Conservation (phyloP, 305 asterid genomes). For the Rubia peregrina region DNA sequence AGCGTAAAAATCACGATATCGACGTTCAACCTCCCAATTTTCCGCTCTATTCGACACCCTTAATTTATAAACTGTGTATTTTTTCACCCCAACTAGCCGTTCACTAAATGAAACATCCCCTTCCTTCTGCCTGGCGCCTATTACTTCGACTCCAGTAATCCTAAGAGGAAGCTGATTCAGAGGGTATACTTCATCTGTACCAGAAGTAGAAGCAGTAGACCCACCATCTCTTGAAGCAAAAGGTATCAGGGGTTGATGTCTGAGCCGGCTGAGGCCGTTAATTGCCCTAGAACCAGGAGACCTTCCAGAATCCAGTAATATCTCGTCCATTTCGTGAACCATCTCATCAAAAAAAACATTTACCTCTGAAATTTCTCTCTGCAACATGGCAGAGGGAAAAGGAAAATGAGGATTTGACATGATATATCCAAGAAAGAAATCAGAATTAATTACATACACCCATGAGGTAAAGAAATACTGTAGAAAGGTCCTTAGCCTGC, state of each 20-base stretch:
- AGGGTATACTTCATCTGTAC: conserved; percentile 43
- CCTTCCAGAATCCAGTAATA: conserved; percentile 69
- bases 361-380: conserved; percentile 44
- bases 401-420: not conserved
- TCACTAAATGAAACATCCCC: conserved; percentile 88
- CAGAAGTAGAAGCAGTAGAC: conserved; percentile 86
- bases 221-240: conserved; percentile 82
- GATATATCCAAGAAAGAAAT: not conserved
- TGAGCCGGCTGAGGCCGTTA: conserved; percentile 33
- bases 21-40: conserved; percentile 74
- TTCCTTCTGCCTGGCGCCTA: conserved; percentile 67
- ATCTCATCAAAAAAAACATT: conserved; percentile 61
- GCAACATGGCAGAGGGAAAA: conserved; percentile 21
- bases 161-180: conserved; percentile 40
- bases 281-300: conserved; percentile 41
- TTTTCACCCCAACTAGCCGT: conserved; percentile 76
- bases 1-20: conserved; percentile 82
- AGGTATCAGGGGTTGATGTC: conserved; percentile 39
- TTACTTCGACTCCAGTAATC: conserved; percentile 65
- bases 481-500: not conserved
- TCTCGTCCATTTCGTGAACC: conserved; percentile 93
- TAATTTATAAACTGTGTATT: conserved; percentile 65
- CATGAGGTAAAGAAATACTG: not conserved
- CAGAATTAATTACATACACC: not conserved
- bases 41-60: conserved; percentile 59